Percentiles rank a stretch among this genome's conserved stretches.
phyloP scores from a whole-genome alignment of 2,329 filamentous ascomycete genomes.

The Stylonectria norvegica region DNA sequence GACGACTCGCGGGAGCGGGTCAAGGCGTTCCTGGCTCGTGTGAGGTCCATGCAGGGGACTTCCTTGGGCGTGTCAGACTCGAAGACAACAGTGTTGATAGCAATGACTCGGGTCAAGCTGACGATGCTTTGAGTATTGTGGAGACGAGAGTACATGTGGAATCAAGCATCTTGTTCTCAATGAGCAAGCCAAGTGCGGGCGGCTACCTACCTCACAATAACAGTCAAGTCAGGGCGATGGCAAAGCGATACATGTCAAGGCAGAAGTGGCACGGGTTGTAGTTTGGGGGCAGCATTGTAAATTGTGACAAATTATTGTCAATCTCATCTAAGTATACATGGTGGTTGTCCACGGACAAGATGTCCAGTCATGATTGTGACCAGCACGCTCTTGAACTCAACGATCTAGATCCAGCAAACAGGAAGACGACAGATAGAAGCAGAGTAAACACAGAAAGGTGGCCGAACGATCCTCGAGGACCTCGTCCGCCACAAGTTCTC shows the following conservation, averaged over 20 bases:
- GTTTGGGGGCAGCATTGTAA: conserved; percentile 27
- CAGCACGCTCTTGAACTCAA: conserved; percentile 30
- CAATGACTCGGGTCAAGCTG: conserved; percentile 9
- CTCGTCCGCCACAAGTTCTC: conserved; percentile 17
- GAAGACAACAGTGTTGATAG: not conserved
- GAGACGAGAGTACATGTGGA: too few species aligned
- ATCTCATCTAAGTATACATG: conserved; percentile 24
- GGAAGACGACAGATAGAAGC: conserved; percentile 31
- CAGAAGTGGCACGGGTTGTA: too few species aligned
- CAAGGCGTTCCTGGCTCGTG: not conserved
- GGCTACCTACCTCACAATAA: too few species aligned
- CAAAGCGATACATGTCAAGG: too few species aligned
- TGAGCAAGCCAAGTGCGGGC: too few species aligned
- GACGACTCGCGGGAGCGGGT: not conserved
- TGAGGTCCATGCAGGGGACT: too few species aligned
- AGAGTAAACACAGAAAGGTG: conserved; percentile 38
- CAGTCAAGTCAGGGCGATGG: too few species aligned
- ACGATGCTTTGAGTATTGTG: too few species aligned
- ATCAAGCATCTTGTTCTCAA: too few species aligned
- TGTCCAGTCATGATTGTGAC: conserved; percentile 29
- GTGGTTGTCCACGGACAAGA: conserved; percentile 24
- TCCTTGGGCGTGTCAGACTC: too few species aligned
- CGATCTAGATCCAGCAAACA: conserved; percentile 25
- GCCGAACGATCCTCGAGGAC: conserved; percentile 5
- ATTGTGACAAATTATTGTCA: conserved; percentile 22